Base-by-base conservation (phyloP, 2,329 filamentous ascomycete species). In the Tothia fuscella region DNA sequence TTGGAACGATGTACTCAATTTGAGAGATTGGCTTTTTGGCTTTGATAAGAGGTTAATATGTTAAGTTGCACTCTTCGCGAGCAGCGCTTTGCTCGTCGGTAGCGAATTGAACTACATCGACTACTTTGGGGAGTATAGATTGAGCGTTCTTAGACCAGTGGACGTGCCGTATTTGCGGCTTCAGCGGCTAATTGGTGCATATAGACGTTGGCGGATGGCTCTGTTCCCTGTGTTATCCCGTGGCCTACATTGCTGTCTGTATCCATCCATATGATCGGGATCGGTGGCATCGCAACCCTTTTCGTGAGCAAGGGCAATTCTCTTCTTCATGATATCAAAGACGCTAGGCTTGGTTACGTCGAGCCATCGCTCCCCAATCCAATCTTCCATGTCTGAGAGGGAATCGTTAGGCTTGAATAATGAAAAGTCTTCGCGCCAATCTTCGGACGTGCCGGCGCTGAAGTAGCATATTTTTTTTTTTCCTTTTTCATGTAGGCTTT, bases 61-160 rank as follows among this genome's bases (percentile, higher is more conserved):
- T n/a, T n/a, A n/a, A n/a, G n/a, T n/a, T n/a, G n/a, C n/a, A n/a
- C n/a, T n/a, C n/a, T n/a, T n/a, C n/a, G n/a, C n/a, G n/a, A n/a
- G n/a, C n/a, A n/a, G n/a, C n/a, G n/a, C n/a, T n/a, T n/a, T n/a
- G n/a, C n/a, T 84, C 80, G 56, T 82, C 81, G 50, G 84, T 77
- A 4, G 67, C 70, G 59, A 80, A 85, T 51, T 80, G 65, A 41
- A 80, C 70, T 4, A 70, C 56, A 24, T 63, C 56, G 6, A 72
- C 57, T 3, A 74, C 67, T 1, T 58, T 48, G 5, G 54, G 43
- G 43, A 83, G 72, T 47, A 85, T 77, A 31, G 61, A 65, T 9
- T 66, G 72, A 1, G 74, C 76, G 52, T 84, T 85, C 61, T 85
- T 85, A 85, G 65, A 0, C 80, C 80, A 7, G 76, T 67, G 1